These are phyloP conservation scores for Clonostachys byssicola DNA, from an alignment of 2,329 filamentous ascomycete species.

Conservation along the genomic window DNA sequence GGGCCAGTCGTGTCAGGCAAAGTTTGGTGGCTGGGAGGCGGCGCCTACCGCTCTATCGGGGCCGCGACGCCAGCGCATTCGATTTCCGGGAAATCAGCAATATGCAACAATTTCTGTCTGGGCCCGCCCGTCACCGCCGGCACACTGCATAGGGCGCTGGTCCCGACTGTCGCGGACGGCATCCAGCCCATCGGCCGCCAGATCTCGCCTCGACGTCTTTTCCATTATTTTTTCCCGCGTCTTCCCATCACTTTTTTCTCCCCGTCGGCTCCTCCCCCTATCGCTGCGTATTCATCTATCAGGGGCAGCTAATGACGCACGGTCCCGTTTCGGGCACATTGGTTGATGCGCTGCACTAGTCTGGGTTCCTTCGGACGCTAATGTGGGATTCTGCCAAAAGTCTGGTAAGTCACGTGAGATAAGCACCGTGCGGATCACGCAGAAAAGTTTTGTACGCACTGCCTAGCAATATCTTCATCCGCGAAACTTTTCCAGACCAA, in stretches of 20 bases:
- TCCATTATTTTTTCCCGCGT: too few relatives aligned
- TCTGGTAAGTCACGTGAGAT: constrained; percentile 2
- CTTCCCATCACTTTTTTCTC: too few relatives aligned
- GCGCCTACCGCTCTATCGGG: constrained; percentile 2
- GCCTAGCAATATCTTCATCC: constrained; percentile 3
- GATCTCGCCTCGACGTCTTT: too few relatives aligned
- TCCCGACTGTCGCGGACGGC: too few relatives aligned
- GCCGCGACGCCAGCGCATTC: background rate
- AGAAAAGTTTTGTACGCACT: constrained; percentile 5
- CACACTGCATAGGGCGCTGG: too few relatives aligned
- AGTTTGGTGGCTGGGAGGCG: constrained; percentile 5
- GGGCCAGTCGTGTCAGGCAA: background rate
- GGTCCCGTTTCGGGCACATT: too few relatives aligned
- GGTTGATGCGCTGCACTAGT: too few relatives aligned
- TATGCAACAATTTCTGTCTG: background rate
- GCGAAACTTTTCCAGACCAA: constrained; percentile 5
- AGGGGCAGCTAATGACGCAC: too few relatives aligned
- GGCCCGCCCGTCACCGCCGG: too few relatives aligned
- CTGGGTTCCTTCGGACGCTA: constrained; percentile 3
- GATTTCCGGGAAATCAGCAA: background rate
- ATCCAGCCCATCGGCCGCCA: too few relatives aligned
- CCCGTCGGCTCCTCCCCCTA: too few relatives aligned
- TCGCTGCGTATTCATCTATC: too few relatives aligned
- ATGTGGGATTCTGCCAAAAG: background rate
- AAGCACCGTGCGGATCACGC: constrained; percentile 1